These are phyloP conservation scores for Chlamydomonas urium DNA, from an alignment of 139 green algal genomes.

Conservation along the genomic window DNA sequence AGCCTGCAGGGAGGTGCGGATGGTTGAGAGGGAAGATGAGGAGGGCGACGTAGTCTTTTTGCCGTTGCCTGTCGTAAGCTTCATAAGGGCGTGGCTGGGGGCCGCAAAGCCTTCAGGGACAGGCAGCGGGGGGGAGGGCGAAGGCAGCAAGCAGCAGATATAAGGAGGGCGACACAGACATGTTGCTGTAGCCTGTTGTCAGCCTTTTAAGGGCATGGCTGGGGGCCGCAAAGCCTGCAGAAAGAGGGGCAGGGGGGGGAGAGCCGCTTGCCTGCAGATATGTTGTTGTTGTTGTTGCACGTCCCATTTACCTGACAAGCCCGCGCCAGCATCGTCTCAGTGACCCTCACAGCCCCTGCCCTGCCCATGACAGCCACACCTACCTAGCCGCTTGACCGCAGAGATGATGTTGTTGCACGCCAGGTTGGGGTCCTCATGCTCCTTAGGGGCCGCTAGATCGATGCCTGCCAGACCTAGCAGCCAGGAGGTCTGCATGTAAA, in stretches of 20 bases:
- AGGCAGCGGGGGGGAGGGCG: too few species aligned
- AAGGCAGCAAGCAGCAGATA: too few species aligned
- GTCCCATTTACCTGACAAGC: too few species aligned
- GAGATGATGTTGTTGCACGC: conserved; percentile 46
- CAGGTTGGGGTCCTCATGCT: conserved; percentile 77
- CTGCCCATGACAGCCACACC: too few species aligned
- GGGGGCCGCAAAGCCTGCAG: conserved; percentile 51
- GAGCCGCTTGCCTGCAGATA: too few species aligned
- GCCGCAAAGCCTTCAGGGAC: conserved; percentile 56
- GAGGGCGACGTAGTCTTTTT: too few species aligned
- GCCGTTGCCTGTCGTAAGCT: conserved; percentile 59
- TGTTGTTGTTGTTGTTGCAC: too few species aligned
- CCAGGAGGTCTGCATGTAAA: conserved; percentile 13
- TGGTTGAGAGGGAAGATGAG: too few species aligned
- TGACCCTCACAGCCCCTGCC: neutral
- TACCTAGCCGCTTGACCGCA: conserved; percentile 39
- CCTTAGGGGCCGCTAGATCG: conserved; percentile 46
- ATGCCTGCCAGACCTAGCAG: conserved; percentile 50
- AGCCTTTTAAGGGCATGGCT: conserved; percentile 60
- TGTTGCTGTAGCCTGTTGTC: conserved; percentile 53
- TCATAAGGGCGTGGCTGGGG: conserved; percentile 50
- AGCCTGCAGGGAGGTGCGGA: too few species aligned
- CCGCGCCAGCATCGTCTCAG: neutral
- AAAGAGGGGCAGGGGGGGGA: too few species aligned
- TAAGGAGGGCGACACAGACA: too few species aligned